A percentile compares a stretch with the other conserved stretches of the same genome.
These are phyloP conservation scores for Achlya hypogyna DNA, from an alignment of 352 stramenopile genomes.

Conservation along the genomic window DNA sequence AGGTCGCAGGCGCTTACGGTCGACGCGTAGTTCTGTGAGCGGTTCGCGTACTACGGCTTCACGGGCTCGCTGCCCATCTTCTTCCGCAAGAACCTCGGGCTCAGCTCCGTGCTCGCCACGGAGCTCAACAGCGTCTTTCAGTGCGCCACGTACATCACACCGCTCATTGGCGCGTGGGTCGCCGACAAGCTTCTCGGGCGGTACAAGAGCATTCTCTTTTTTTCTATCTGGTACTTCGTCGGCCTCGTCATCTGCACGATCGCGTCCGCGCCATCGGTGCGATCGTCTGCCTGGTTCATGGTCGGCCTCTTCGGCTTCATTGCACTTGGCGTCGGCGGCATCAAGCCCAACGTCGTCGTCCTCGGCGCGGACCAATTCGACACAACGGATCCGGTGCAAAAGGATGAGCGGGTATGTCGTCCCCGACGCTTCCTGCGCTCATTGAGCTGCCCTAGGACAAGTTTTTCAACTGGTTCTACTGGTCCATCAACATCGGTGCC, in stretches of 20 bases:
- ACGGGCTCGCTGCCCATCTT: conserved; percentile 80
- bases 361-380: conserved; percentile 78
- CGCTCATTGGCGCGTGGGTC: conserved; percentile 71
- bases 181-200: conserved; percentile 69
- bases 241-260: conserved; percentile 65
- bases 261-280: conserved; percentile 40
- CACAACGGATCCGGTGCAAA: conserved; percentile 51
- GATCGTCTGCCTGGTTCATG: conserved; percentile 64
- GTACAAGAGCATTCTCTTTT: conserved; percentile 66
- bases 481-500: conserved; percentile 87
- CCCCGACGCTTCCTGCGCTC: background rate
- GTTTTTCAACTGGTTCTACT: conserved; percentile 94
- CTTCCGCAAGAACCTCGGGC: conserved; percentile 76
- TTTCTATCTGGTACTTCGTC: conserved; percentile 60
- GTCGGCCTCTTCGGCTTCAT: conserved; percentile 76
- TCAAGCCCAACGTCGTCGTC: conserved; percentile 71
- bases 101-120: conserved; percentile 70
- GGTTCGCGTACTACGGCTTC: conserved; percentile 72
- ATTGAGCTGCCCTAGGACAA: conserved; percentile 37
- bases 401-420: conserved; percentile 32
- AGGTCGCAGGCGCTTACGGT: background rate
- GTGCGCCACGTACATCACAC: conserved; percentile 77
- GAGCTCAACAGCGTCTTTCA: conserved; percentile 82
- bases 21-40: conserved; percentile 57
- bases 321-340: conserved; percentile 54